These are phyloP conservation scores for Verbascum thapsus DNA, from an alignment of 257 asterid genomes.

Conservation along the genomic window DNA sequence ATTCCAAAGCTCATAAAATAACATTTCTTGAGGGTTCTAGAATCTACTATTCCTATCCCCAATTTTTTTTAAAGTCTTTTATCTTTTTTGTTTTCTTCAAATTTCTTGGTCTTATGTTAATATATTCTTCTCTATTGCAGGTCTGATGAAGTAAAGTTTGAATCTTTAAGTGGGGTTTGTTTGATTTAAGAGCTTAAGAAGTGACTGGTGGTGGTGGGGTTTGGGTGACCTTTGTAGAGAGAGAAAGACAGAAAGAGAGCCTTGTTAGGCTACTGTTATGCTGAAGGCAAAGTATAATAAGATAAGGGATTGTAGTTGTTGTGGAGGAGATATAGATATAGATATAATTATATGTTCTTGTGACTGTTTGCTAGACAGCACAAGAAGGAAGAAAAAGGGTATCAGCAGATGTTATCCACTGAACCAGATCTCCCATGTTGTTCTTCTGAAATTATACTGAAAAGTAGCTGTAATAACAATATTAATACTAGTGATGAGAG, in stretches of 20 bases:
- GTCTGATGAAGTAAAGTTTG: constrained; percentile 33
- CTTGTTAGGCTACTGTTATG: constrained; percentile 68
- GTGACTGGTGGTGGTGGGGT: constrained; percentile 35
- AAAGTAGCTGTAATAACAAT: no score
- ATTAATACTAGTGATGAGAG: constrained; percentile 24
- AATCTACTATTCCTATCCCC: constrained; percentile 25
- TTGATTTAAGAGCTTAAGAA: constrained; percentile 30
- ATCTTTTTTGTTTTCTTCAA: background rate
- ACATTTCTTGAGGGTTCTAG: constrained; percentile 46
- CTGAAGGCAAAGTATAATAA: constrained; percentile 58
- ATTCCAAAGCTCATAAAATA: constrained; percentile 51
- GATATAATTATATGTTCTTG: constrained; percentile 43
- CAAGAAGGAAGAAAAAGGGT: constrained; percentile 50
- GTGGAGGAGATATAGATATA: constrained; percentile 18
- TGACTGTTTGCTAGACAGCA: constrained; percentile 72
- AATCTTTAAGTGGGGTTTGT: constrained; percentile 38
- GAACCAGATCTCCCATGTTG: constrained; percentile 56
- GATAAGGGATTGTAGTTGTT: constrained; percentile 41
- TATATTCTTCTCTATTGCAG: constrained; percentile 32
- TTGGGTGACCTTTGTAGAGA: constrained; percentile 28
- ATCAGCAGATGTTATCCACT: constrained; percentile 82
- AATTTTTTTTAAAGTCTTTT: constrained; percentile 12
- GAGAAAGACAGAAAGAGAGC: background rate
- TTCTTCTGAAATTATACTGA: constrained; percentile 45
- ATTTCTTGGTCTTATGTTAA: constrained; percentile 31